Percentiles rank a stretch among this genome's conserved stretches.
phyloP scores from a whole-genome alignment of 2,329 filamentous ascomycete species.

The Tolypocladium album region DNA sequence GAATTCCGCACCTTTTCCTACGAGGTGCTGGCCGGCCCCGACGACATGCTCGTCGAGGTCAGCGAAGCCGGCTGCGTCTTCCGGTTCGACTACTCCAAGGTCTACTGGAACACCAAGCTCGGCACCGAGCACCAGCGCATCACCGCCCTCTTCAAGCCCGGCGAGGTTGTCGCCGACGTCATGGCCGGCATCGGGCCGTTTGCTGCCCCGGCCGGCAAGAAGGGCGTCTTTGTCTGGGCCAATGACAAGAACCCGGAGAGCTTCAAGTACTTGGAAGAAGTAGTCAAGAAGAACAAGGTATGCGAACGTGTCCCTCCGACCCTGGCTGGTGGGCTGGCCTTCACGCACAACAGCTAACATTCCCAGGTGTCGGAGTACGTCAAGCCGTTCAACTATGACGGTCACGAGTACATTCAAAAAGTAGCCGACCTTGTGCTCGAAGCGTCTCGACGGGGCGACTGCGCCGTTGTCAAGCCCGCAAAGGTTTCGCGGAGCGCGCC shows the following conservation, averaged over 20 bases:
- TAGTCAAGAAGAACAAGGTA: conserved; percentile 72
- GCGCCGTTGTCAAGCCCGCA: conserved; percentile 37
- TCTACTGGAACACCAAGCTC: conserved; percentile 95
- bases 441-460: conserved; percentile 38
- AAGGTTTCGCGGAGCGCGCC: conserved; percentile 26
- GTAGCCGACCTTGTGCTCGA: conserved; percentile 51
- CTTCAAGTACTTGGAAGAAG: conserved; percentile 59
- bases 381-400: conserved; percentile 71
- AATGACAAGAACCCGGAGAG: conserved; percentile 96
- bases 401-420: conserved; percentile 64
- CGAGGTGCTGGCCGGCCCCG: conserved; percentile 73
- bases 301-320: conserved; percentile 2
- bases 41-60: conserved; percentile 75
- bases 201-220: conserved; percentile 82
- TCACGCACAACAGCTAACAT: background rate
- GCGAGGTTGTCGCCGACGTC: conserved; percentile 87
- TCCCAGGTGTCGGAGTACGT: conserved; percentile 57
- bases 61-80: conserved; percentile 80
- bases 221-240: conserved; percentile 84
- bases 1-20: conserved; percentile 89
- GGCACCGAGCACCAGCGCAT: conserved; percentile 81
- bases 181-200: conserved; percentile 98
- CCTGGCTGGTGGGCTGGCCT: background rate
- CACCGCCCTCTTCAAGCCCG: conserved; percentile 63
- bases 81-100: conserved; percentile 85